Evolutionary conservation across 2,329 filamentous ascomycete genomes (phyloP).

Genomic region (Neofusicoccum kwambonambiense): DNA sequence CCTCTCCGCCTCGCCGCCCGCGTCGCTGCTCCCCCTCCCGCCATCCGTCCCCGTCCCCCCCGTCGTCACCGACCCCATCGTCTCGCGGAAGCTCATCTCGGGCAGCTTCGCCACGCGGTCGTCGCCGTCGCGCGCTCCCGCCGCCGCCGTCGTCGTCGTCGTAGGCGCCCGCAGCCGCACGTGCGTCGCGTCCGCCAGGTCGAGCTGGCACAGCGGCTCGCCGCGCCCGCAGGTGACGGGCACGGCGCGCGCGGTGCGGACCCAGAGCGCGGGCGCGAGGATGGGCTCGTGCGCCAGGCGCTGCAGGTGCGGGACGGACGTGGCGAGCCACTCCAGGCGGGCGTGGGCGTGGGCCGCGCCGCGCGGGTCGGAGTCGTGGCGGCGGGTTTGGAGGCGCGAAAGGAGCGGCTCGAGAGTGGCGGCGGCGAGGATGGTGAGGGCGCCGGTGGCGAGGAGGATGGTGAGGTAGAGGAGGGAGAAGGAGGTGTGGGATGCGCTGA

Average conservation of each 20-base stretch:
- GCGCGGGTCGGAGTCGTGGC: background rate
- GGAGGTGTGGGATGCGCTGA: conserved; percentile 21
- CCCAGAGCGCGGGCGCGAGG: conserved; percentile 19
- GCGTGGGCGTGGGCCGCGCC: conserved; percentile 6
- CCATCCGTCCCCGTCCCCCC: background rate
- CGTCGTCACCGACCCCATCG: background rate
- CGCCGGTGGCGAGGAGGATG: conserved; percentile 24
- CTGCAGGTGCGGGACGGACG: conserved; percentile 19
- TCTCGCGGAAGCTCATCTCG: background rate
- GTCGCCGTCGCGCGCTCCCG: too few species aligned
- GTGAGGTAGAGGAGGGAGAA: conserved; percentile 26
- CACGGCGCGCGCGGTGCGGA: background rate
- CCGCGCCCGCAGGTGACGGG: background rate
- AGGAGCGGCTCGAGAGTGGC: conserved; percentile 6
- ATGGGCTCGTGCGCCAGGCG: conserved; percentile 13
- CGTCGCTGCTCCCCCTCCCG: background rate
- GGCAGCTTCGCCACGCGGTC: background rate
- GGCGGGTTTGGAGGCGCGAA: conserved; percentile 16
- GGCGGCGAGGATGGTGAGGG: conserved; percentile 24
- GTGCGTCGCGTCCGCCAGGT: conserved; percentile 1
- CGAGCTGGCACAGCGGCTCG: background rate
- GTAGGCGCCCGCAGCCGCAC: background rate
- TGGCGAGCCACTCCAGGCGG: conserved; percentile 21
- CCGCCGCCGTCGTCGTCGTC: background rate
- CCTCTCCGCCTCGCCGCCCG: background rate